These are phyloP conservation scores for Ceratocystis lukuohia DNA, from an alignment of 2,329 filamentous ascomycete species.

Conservation along the genomic window DNA sequence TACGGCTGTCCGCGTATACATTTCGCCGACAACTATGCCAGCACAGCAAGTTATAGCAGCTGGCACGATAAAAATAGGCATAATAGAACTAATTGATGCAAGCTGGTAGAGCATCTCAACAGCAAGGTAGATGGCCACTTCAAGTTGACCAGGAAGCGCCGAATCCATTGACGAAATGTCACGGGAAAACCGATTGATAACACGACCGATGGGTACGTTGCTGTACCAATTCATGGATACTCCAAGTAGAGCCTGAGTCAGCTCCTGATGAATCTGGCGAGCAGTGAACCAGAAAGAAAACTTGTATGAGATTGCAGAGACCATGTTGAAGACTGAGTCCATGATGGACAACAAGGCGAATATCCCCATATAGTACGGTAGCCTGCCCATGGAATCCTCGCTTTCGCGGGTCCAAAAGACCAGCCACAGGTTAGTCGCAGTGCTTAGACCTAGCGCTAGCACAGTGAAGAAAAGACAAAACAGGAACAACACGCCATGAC, in stretches of 20 bases:
- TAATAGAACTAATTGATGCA: constrained; percentile 36
- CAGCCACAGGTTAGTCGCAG: constrained; percentile 31
- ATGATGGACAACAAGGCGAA: constrained; percentile 35
- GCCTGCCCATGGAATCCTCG: constrained; percentile 31
- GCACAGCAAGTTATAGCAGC: constrained; percentile 34
- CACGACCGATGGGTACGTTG: constrained; percentile 37
- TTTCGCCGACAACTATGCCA: constrained; percentile 32
- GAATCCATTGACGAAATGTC: constrained; percentile 45
- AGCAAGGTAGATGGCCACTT: constrained; percentile 30
- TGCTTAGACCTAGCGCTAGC: constrained; percentile 13
- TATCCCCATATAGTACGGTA: constrained; percentile 40
- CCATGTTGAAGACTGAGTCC: constrained; percentile 32
- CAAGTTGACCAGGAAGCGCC: constrained; percentile 33
- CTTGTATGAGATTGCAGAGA: constrained; percentile 36
- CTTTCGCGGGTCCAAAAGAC: constrained; percentile 31
- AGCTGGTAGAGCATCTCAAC: constrained; percentile 35
- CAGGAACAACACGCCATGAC: constrained; percentile 9
- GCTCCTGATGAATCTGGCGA: constrained; percentile 37
- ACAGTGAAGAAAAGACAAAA: constrained; percentile 14
- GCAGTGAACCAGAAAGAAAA: constrained; percentile 45
- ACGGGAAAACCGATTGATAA: constrained; percentile 43
- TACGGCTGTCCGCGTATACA: constrained; percentile 33
- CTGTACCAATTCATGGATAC: constrained; percentile 47
- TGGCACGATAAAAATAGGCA: constrained; percentile 39
- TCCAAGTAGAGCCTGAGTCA: constrained; percentile 39